These are phyloP conservation scores for Trichoderma koningii DNA, from an alignment of 2,329 filamentous ascomycete species.

Conservation along the genomic window DNA sequence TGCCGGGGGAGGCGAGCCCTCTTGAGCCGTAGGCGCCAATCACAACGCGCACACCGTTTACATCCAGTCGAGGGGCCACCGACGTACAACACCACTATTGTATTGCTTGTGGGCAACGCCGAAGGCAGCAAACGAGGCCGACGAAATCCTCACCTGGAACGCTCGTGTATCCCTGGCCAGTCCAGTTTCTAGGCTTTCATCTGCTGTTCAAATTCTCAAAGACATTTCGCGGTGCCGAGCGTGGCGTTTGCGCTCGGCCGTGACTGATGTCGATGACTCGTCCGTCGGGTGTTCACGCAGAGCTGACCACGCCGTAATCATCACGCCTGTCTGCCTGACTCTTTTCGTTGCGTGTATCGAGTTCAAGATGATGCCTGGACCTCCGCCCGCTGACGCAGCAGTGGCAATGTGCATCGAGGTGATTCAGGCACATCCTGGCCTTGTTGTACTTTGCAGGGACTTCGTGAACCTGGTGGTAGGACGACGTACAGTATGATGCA, in stretches of 20 bases:
- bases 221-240: background rate
- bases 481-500: background rate
- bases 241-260: constrained; percentile 9
- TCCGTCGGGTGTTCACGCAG: background rate
- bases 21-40: constrained; percentile 12
- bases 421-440: background rate
- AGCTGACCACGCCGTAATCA: constrained; percentile 13
- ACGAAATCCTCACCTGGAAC: background rate
- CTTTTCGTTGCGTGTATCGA: background rate
- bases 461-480: background rate
- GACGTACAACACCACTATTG: background rate
- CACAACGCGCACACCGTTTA: background rate
- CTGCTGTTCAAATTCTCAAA: background rate
- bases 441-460: background rate
- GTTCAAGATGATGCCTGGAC: too few species aligned
- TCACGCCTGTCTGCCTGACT: background rate
- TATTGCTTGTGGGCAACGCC: background rate
- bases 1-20: background rate
- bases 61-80: background rate
- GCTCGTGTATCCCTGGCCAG: background rate
- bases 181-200: background rate
- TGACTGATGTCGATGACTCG: constrained; percentile 14
- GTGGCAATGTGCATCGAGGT: constrained; percentile 2
- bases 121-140: background rate
- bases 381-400: constrained; percentile 11